phyloP scores from a whole-genome alignment of 2,329 filamentous ascomycete species.

The Aureobasidium sp. region DNA sequence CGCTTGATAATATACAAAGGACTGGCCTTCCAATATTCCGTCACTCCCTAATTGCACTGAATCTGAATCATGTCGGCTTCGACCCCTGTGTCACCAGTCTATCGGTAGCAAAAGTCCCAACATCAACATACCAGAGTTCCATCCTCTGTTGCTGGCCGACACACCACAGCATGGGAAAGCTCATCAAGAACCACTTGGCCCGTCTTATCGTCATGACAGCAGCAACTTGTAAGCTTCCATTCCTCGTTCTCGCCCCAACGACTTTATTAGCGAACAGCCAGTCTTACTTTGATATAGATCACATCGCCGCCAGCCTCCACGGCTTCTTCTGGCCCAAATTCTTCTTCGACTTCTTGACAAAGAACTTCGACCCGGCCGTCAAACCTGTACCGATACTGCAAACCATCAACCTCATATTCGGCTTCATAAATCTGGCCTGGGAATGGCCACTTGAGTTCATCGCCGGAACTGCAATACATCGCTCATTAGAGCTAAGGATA shows the following conservation, averaged over 20 bases:
- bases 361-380: constrained; percentile 76
- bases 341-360: constrained; percentile 94
- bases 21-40: background rate
- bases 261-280: background rate
- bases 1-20: background rate
- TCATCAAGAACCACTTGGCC: constrained; percentile 99
- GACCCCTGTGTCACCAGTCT: background rate
- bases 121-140: constrained; percentile 2
- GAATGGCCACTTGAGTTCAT: constrained; percentile 82
- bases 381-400: constrained; percentile 84
- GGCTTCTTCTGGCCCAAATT: constrained; percentile 98
- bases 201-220: constrained; percentile 87
- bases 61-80: constrained; percentile 10
- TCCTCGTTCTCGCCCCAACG: background rate
- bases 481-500: constrained; percentile 78
- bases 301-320: constrained; percentile 74
- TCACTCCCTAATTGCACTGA: background rate
- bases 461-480: constrained; percentile 70
- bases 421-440: constrained; percentile 68
- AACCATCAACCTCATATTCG: constrained; percentile 79
- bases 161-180: constrained; percentile 66
- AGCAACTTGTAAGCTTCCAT: constrained; percentile 54
- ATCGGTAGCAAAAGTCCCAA: background rate
- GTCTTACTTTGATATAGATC: constrained; percentile 51
- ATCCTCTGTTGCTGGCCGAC: background rate